Evolutionary conservation across 73 alveolate genomes (phyloP), one percentile per base, ranked within the genome.

Genomic region (Durusdinium trenchii): DNA sequence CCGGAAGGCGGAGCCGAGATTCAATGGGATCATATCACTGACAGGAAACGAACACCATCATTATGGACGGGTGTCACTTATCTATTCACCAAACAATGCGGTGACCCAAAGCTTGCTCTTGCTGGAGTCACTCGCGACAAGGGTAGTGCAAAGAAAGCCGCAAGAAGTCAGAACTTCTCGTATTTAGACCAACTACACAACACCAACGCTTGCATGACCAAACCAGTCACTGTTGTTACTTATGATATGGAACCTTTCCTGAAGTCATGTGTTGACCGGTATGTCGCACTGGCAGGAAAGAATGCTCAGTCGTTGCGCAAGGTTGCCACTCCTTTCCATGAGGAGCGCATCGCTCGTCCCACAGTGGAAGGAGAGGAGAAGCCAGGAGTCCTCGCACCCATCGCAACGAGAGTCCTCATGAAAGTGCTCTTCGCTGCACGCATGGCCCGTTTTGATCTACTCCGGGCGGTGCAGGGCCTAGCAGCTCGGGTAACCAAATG

Each of bases 221-320:
- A 79, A 43, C 40, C 67, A 0, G 69, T 20, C 36, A 51, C 7
- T 16, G 94, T 50, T 3, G 60, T 84, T 38, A 23, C 50, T 20
- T 84, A 52, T 23, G 94, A 84, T 78, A 84, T 84, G 94, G 6
- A 40, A 35, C 71, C 94, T 3, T 84, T 84, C 76, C 42, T 84
- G 14, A 36, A 84, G 38, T 54, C 67, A n/a, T 51, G 76, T 38
- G 52, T 84, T 36, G 78, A 30, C 36, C 42, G 92, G 35, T 81
- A 81, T 32, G 16, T 45, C 30, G 23, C 64, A 12, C 71, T 81
- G 4, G 92, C 92, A 6, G 30, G 30, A 7, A 28, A 5, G 43
- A 62, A 78, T 46, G 62, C 20, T 9, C 10, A 69, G 46, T 35
- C 82, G 43, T 35, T 69, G 46, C 14, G 7, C 14, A 16, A 26